Base-by-base conservation (phyloP, 2,329 filamentous ascomycete genomes). In the Diaporthe ilicicola region DNA sequence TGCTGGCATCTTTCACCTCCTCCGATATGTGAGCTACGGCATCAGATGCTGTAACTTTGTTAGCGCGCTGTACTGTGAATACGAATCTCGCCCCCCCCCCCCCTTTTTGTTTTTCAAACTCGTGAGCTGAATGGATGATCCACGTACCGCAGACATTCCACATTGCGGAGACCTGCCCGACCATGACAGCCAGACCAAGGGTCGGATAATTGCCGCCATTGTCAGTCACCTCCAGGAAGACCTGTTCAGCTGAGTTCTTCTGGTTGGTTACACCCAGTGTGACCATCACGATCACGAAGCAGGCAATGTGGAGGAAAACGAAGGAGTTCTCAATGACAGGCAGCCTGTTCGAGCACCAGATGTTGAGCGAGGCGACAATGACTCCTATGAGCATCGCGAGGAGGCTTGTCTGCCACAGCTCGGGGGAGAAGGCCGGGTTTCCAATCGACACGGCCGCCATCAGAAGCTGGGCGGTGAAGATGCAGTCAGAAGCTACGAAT, bases 301-400 rank as follows among this genome's bases (percentile, higher is more conserved):
- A 66, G 48, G 75, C 54, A 69, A 76, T 51, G 53, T 89, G 87
- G 10, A 89, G 74, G 53, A 85, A 80, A 22, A 90, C 77, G 62
- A 87, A 82, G 7, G 85, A 61, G 0, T 82, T 83, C 75, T 89
- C 87, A 55, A 90, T 81, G 54, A 83, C 81, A 37, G 88, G 84
- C 29, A 89, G 79, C 15, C 79, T 77, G 0, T 78, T 80, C 46
- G 79, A 84, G 24, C 86, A 78, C 13, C 85, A 80, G 0, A 84
- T 86, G 76, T 89, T 88, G 79, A 89, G 59, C 9, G 59, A 62
- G 54, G 85, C 76, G 32, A 80, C 77, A 13, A 84, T 72, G 22
- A 85, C 74, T 3, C 82, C 83, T 74, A 86, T 83, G 53, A 88
- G 83, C 78, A 87, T 82, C 48, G 82, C n/a, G 88, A 76, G 42